These are phyloP conservation scores for Cutaneotrichosporon daszewskae DNA, from an alignment of 1,284 basidiomycete species.

Conservation along the genomic window DNA sequence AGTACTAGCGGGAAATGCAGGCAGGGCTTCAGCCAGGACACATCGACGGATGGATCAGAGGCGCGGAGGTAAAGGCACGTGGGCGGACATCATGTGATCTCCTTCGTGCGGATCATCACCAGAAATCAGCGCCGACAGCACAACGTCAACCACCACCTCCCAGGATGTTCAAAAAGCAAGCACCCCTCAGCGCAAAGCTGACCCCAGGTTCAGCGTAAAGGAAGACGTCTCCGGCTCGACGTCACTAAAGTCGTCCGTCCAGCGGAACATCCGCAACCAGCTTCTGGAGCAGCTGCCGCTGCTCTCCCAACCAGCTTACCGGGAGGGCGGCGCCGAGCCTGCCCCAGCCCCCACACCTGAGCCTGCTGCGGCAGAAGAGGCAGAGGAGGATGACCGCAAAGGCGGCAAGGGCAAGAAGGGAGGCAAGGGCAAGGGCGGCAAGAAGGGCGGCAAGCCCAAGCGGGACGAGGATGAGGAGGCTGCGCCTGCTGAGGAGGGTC, in stretches of 20 bases:
- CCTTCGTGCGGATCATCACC: too few species aligned
- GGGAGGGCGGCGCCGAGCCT: slow-evolving; percentile 18
- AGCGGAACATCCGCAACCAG: slow-evolving; percentile 75
- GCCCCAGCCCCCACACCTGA: slow-evolving; percentile 11
- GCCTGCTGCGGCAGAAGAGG: slow-evolving; percentile 12
- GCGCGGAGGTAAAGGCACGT: too few species aligned
- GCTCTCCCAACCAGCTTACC: slow-evolving; percentile 42
- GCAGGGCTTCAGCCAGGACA: not conserved
- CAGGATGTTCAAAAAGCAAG: slow-evolving; percentile 44
- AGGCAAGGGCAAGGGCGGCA: slow-evolving; percentile 19
- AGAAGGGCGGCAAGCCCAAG: slow-evolving; percentile 35
- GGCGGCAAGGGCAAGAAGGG: slow-evolving; percentile 27
- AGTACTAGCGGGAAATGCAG: not conserved
- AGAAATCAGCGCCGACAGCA: not conserved
- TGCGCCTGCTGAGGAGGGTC: slow-evolving; percentile 30
- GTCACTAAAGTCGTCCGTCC: slow-evolving; percentile 91
- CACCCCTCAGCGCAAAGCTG: not conserved
- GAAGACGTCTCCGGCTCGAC: slow-evolving; percentile 87
- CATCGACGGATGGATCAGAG: not conserved
- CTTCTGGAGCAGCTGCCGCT: slow-evolving; percentile 82
- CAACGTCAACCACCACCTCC: not conserved
- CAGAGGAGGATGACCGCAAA: slow-evolving; percentile 25
- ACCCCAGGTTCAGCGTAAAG: slow-evolving; percentile 70
- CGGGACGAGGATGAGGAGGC: slow-evolving; percentile 30
- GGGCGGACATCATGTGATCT: too few species aligned